A percentile compares a stretch with the other conserved stretches of the same genome.
Evolutionary conservation across 202 grass and related monocot genomes (phyloP).

Genomic region (Cymbopogon flexuosus): DNA sequence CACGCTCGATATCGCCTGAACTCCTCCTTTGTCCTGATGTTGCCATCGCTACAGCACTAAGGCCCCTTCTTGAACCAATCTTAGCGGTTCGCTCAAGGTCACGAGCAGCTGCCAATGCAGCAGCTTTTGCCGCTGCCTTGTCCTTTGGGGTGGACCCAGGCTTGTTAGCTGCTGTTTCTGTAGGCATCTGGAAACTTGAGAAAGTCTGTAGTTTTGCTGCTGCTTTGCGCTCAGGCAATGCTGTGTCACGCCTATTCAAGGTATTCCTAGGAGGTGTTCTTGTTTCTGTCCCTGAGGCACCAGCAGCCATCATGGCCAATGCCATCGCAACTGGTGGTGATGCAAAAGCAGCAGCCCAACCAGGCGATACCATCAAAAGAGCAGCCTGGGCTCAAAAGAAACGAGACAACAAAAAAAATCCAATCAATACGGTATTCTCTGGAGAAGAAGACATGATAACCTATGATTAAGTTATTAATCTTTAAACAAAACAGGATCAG

Average conservation of each 20-base stretch:
- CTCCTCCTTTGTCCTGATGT: conserved; percentile 96
- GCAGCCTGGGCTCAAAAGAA: conserved; percentile 53
- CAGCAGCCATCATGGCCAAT: conserved; percentile 97
- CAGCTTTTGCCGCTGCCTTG: conserved; percentile 89
- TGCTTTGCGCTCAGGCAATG: conserved; percentile 65
- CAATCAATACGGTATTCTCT: conserved; percentile 12
- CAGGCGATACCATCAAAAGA: conserved; percentile 88
- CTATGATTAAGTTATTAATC: conserved; percentile 11
- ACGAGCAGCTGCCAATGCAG: conserved; percentile 78
- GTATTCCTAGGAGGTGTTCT: conserved; percentile 50
- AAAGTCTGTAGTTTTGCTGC: conserved; percentile 62
- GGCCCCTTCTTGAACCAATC: conserved; percentile 91
- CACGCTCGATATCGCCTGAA: conserved; percentile 73
- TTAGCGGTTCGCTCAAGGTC: conserved; percentile 86
- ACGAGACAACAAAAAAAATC: neutral
- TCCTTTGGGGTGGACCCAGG: conserved; percentile 63
- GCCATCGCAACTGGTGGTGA: conserved; percentile 98
- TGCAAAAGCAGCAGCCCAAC: conserved; percentile 98
- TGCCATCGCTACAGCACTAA: conserved; percentile 99
- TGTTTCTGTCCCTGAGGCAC: conserved; percentile 85
- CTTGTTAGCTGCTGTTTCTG: conserved; percentile 56
- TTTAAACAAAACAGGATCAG: conserved; percentile 6
- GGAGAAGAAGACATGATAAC: conserved; percentile 1
- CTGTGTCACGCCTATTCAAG: conserved; percentile 66
- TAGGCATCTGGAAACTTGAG: conserved; percentile 81